These are phyloP conservation scores for Pseudocercospora cruenta DNA, from an alignment of 2,329 filamentous ascomycete genomes.

Conservation along the genomic window DNA sequence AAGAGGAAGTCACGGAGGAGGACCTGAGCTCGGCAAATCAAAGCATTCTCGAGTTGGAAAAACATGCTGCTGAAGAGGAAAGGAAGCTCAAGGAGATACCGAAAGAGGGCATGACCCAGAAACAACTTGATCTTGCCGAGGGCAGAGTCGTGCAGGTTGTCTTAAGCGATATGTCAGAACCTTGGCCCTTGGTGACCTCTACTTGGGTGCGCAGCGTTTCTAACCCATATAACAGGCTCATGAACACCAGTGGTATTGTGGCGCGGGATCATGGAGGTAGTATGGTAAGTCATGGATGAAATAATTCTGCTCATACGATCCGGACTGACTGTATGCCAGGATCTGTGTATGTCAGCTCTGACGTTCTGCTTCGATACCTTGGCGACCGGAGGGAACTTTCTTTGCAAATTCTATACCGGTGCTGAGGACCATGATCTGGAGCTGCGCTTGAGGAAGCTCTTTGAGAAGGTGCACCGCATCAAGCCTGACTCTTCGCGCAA, in stretches of 20 bases:
- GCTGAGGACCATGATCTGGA: constrained; percentile 81
- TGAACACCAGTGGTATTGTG: constrained; percentile 90
- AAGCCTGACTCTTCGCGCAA: constrained; percentile 90
- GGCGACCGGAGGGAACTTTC: constrained; percentile 79
- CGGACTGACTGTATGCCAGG: constrained; percentile 55
- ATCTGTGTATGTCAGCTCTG: constrained; percentile 84
- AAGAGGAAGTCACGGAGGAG: constrained; percentile 41
- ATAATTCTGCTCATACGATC: background rate
- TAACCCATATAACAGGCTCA: constrained; percentile 97
- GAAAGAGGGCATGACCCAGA: constrained; percentile 27
- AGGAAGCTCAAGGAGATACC: constrained; percentile 11
- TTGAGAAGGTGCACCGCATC: constrained; percentile 77
- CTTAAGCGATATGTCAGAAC: constrained; percentile 98
- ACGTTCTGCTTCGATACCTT: constrained; percentile 84
- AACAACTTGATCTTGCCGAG: constrained; percentile 32
- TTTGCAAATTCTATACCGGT: constrained; percentile 98
- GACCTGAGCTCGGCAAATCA: constrained; percentile 48
- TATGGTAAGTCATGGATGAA: constrained; percentile 69
- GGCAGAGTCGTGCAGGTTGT: constrained; percentile 82
- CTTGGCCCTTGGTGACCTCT: constrained; percentile 81
- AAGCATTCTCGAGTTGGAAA: constrained; percentile 70
- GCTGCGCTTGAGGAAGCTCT: constrained; percentile 72
- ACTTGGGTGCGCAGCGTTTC: constrained; percentile 87
- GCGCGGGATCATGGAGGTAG: constrained; percentile 90
- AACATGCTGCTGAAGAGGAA: constrained; percentile 42